These are phyloP conservation scores for Xylariaceae sp. DNA, from an alignment of 2,329 filamentous ascomycete species.

Conservation along the genomic window DNA sequence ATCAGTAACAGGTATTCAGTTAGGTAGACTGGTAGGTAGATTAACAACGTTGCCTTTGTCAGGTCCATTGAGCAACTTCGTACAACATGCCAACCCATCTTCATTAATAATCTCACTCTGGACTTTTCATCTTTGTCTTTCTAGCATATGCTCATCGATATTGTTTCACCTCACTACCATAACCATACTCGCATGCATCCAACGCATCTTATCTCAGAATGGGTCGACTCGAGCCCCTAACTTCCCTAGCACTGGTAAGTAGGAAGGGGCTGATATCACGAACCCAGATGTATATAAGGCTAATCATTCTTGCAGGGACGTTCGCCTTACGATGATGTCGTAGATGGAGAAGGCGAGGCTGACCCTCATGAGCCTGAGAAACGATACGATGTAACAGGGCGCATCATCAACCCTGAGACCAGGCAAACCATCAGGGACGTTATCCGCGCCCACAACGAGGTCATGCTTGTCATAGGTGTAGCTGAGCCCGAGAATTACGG, in stretches of 20 bases:
- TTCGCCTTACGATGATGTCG: constrained; percentile 62
- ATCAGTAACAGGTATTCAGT: no score
- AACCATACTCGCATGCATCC: constrained; percentile 12
- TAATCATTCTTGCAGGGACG: constrained; percentile 48
- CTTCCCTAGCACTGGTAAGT: constrained; percentile 58
- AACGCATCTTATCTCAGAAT: constrained; percentile 40
- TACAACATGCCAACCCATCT: background rate
- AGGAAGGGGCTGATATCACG: background rate
- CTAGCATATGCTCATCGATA: background rate
- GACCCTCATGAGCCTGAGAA: constrained; percentile 47
- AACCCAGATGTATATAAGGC: constrained; percentile 3
- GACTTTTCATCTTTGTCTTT: background rate
- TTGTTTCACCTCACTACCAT: background rate
- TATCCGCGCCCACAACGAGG: constrained; percentile 63
- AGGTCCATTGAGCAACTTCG: background rate
- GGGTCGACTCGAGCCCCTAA: constrained; percentile 59
- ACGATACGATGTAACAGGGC: constrained; percentile 58
- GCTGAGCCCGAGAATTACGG: constrained; percentile 58
- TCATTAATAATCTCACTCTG: background rate
- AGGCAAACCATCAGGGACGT: constrained; percentile 59
- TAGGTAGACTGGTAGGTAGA: no score
- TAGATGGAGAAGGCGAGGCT: constrained; percentile 51
- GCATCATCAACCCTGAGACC: constrained; percentile 58
- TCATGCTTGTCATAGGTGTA: constrained; percentile 65
- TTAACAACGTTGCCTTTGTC: background rate